phyloP scores from a whole-genome alignment of 108 stramenopile species.

The Licmophora abbreviata region DNA sequence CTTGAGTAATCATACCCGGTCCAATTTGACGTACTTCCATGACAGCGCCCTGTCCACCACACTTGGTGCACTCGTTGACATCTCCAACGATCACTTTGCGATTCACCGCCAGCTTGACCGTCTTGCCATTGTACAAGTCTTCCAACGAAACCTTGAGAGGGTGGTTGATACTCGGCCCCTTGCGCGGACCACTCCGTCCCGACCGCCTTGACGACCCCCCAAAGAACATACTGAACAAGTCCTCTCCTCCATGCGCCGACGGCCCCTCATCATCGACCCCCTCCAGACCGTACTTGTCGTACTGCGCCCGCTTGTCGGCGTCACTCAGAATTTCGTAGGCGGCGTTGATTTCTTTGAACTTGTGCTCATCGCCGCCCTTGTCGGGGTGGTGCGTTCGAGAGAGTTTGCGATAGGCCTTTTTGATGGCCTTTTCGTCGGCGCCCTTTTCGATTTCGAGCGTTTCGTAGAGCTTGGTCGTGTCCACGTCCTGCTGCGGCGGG shows the following conservation, averaged over 20 bases:
- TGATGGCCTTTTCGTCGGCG: slow-evolving; percentile 66
- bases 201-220: slow-evolving; percentile 69
- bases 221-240: slow-evolving; percentile 97
- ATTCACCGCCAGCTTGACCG: slow-evolving; percentile 84
- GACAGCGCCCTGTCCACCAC: slow-evolving; percentile 83
- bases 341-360: slow-evolving; percentile 81
- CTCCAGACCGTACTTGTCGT: slow-evolving; percentile 91
- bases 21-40: slow-evolving; percentile 84
- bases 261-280: slow-evolving; percentile 76
- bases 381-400: slow-evolving; percentile 51
- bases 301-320: slow-evolving; percentile 73
- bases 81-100: slow-evolving; percentile 85
- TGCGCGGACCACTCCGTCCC: slow-evolving; percentile 65
- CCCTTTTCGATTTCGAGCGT: slow-evolving; percentile 67
- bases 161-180: slow-evolving; percentile 91
- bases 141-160: slow-evolving; percentile 88
- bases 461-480: slow-evolving; percentile 85
- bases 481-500: slow-evolving; percentile 36
- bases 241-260: slow-evolving; percentile 64
- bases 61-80: slow-evolving; percentile 49
- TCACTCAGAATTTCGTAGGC: slow-evolving; percentile 87
- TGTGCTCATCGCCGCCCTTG: slow-evolving; percentile 85
- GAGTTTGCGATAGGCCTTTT: slow-evolving; percentile 77
- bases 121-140: slow-evolving; percentile 95
- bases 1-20: slow-evolving; percentile 87